phyloP scores from a whole-genome alignment of 495 filamentous ascomycete species.

The Xanthoparmelia taractica region DNA sequence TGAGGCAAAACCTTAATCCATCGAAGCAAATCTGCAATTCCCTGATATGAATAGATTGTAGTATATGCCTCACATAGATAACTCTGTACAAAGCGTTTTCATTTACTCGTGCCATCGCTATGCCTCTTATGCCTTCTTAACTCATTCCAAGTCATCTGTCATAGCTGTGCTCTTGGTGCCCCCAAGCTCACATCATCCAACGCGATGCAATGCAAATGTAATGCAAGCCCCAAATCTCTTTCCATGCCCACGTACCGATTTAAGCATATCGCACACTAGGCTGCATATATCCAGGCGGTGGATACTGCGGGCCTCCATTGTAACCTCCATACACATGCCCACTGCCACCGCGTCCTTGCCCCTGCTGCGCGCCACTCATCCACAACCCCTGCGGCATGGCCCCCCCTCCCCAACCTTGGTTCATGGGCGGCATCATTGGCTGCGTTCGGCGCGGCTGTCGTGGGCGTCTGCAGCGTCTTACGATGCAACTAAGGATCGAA shows the following conservation, averaged over 20 bases:
- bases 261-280: slow-evolving; percentile 34
- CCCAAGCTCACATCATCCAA: background rate
- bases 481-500: slow-evolving; percentile 51
- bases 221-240: slow-evolving; percentile 2
- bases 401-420: slow-evolving; percentile 23
- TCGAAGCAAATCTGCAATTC: background rate
- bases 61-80: background rate
- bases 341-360: slow-evolving; percentile 12
- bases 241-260: slow-evolving; percentile 2
- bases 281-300: slow-evolving; percentile 25
- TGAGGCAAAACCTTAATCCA: background rate
- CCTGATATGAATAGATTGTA: background rate
- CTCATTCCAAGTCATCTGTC: background rate
- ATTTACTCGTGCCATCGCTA: background rate
- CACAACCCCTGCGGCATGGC: slow-evolving; percentile 16
- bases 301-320: slow-evolving; percentile 2
- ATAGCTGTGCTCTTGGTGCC: background rate
- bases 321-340: slow-evolving; percentile 10
- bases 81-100: background rate
- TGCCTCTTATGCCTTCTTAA: background rate
- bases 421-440: slow-evolving; percentile 18
- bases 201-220: slow-evolving; percentile 1
- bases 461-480: slow-evolving; percentile 46
- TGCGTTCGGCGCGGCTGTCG: slow-evolving; percentile 24
- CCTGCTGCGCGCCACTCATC: slow-evolving; percentile 16